phyloP scores from a whole-genome alignment of 2,329 filamentous ascomycete species.

The Chaetomiaceae sp. region DNA sequence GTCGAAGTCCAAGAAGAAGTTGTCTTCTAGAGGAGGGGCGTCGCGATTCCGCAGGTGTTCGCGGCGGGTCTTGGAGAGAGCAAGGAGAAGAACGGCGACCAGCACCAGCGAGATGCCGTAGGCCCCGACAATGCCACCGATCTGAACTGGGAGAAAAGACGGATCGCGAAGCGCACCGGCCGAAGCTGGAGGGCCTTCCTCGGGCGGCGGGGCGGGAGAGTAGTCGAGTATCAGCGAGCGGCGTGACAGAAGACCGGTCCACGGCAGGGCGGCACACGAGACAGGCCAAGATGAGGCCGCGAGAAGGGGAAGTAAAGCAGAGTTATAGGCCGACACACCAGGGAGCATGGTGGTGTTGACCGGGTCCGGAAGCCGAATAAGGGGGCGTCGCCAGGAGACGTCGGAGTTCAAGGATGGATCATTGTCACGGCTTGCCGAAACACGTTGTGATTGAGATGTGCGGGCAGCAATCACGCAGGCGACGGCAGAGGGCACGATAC shows the following conservation, averaged over 20 bases:
- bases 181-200: constrained; percentile 57
- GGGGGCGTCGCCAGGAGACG: constrained; percentile 20
- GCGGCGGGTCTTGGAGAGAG: constrained; percentile 54
- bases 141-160: constrained; percentile 69
- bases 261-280: constrained; percentile 29
- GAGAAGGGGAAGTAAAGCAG: constrained; percentile 28
- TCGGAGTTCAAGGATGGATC: constrained; percentile 29
- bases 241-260: constrained; percentile 24
- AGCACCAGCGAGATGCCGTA: constrained; percentile 76
- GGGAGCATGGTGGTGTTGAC: constrained; percentile 39
- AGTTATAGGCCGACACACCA: constrained; percentile 28
- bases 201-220: constrained; percentile 53
- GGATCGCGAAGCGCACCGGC: constrained; percentile 55
- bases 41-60: constrained; percentile 49
- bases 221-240: constrained; percentile 47
- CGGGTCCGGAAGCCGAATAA: constrained; percentile 13
- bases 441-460: constrained; percentile 45
- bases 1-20: constrained; percentile 23
- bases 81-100: constrained; percentile 62
- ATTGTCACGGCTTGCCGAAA: constrained; percentile 46
- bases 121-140: constrained; percentile 76
- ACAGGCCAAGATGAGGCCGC: constrained; percentile 28
- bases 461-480: constrained; percentile 36
- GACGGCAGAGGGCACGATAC: constrained; percentile 28
- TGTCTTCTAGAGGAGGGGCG: constrained; percentile 39